A percentile compares a stretch with the other conserved stretches of the same genome.
phyloP scores from a whole-genome alignment of 1,284 basidiomycete genomes.

The Cryptococcus sp. region DNA sequence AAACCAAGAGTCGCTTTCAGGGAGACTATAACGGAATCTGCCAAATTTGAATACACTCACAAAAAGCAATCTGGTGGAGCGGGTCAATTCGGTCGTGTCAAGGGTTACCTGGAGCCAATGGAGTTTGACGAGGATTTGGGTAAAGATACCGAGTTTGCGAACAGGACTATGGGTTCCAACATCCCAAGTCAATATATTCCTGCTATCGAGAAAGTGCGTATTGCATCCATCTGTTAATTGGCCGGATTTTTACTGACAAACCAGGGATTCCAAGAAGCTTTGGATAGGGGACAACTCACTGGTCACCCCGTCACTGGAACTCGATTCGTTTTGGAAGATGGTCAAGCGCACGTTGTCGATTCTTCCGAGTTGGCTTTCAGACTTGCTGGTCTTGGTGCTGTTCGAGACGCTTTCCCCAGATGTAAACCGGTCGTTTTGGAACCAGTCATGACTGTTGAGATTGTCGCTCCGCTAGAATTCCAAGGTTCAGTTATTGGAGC shows the following conservation, averaged over 20 bases:
- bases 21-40: constrained; percentile 80
- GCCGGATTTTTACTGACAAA: not conserved
- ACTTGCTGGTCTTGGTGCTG: constrained; percentile 81
- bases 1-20: constrained; percentile 97
- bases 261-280: constrained; percentile 89
- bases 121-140: constrained; percentile 70
- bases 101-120: constrained; percentile 91
- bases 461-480: constrained; percentile 93
- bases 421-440: constrained; percentile 82
- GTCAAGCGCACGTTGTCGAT: constrained; percentile 90
- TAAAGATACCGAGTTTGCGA: constrained; percentile 84
- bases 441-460: constrained; percentile 98
- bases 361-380: constrained; percentile 96
- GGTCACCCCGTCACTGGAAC: constrained; percentile 86
- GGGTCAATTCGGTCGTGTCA: constrained; percentile 92
- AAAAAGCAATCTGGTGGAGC: constrained; percentile 99
- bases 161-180: constrained; percentile 84
- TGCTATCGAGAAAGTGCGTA: constrained; percentile 80
- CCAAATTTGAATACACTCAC: constrained; percentile 88
- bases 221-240: not conserved
- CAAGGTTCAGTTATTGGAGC: constrained; percentile 95
- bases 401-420: constrained; percentile 81
- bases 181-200: constrained; percentile 91
- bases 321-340: constrained; percentile 86
- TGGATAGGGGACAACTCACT: constrained; percentile 85